Evolutionary conservation across 1,284 basidiomycete species (phyloP).

Genomic region (Ceratobasidium sp.): DNA sequence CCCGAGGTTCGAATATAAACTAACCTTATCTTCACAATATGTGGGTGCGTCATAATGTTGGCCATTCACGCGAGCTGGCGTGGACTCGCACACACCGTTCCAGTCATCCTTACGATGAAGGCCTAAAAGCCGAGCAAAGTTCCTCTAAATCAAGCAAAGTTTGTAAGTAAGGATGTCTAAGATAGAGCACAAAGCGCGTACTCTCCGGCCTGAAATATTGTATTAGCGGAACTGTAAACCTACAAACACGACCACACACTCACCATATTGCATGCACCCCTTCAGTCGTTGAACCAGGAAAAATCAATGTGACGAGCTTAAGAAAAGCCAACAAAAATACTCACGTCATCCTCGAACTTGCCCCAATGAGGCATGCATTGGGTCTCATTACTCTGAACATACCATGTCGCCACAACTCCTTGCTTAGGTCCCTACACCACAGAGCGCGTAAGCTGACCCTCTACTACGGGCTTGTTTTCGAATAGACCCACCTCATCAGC

Average conservation of each 20-base stretch:
- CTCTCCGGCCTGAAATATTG: slow-evolving; percentile 13
- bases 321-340: not conserved
- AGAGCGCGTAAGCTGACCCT: not conserved
- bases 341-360: slow-evolving; percentile 36
- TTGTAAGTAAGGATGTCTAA: not conserved
- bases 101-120: slow-evolving; percentile 29
- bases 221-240: not conserved
- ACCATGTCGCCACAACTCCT: slow-evolving; percentile 39
- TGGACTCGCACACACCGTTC: slow-evolving; percentile 40
- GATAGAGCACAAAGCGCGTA: not conserved
- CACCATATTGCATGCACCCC: slow-evolving; percentile 43
- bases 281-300: not conserved
- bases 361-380: slow-evolving; percentile 38
- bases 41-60: slow-evolving; percentile 11
- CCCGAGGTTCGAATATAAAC: not conserved
- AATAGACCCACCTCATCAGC: slow-evolving; percentile 17
- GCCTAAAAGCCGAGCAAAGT: slow-evolving; percentile 26
- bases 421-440: slow-evolving; percentile 25
- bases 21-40: slow-evolving; percentile 41
- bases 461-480: too few relatives aligned
- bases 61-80: slow-evolving; percentile 2
- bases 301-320: not conserved
- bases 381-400: slow-evolving; percentile 39
- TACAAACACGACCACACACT: slow-evolving; percentile 3
- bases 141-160: slow-evolving; percentile 16